A percentile compares a stretch with the other conserved stretches of the same genome.
Evolutionary conservation across 805 yeast species (phyloP).

Genomic region (Wickerhamomyces tratensis): DNA sequence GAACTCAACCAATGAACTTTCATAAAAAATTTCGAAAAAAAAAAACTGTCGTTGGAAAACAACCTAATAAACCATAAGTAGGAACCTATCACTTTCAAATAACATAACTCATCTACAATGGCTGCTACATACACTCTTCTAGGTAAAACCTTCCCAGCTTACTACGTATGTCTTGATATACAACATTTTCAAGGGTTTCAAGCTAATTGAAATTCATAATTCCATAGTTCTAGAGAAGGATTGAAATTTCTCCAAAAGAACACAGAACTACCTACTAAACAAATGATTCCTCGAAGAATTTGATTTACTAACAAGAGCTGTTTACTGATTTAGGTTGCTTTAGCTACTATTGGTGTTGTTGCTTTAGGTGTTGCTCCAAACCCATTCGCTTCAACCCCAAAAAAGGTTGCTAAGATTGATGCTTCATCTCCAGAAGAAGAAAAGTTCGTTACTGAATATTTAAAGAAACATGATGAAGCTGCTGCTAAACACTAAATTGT

Average conservation of each 20-base stretch:
- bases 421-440: conserved; percentile 86
- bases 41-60: too few species aligned
- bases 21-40: too few species aligned
- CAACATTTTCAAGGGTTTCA: too few species aligned
- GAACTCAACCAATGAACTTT: too few species aligned
- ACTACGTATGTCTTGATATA: conserved; percentile 38
- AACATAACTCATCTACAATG: conserved; percentile 32
- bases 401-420: conserved; percentile 32
- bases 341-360: conserved; percentile 71
- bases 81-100: too few species aligned
- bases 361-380: conserved; percentile 29
- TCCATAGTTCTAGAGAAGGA: too few species aligned
- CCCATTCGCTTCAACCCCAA: conserved; percentile 34
- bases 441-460: conserved; percentile 66
- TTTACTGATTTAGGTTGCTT: conserved; percentile 40
- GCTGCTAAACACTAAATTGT: conserved; percentile 17
- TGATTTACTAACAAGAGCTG: neutral
- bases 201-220: too few species aligned
- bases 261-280: too few species aligned
- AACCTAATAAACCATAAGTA: too few species aligned
- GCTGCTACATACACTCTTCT: conserved; percentile 77
- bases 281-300: too few species aligned
- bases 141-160: conserved; percentile 80
- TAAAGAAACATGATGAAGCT: conserved; percentile 34
- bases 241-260: too few species aligned